Evolutionary conservation across 2,329 filamentous ascomycete species (phyloP), one percentile per base, ranked within the genome.

Genomic region (Microsporum ferrugineum): DNA sequence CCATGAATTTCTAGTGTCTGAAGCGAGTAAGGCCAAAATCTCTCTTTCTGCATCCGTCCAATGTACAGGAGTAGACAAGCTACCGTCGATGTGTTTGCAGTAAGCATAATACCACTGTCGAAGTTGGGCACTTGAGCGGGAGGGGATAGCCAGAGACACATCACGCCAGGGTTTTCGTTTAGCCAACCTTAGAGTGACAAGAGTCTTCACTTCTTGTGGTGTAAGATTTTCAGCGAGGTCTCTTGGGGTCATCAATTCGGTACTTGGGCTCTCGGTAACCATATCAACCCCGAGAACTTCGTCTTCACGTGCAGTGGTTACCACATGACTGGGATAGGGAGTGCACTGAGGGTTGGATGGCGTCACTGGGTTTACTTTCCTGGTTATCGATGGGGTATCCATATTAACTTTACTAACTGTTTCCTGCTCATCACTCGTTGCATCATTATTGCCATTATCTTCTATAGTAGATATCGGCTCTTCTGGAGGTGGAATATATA

Each of bases 81-180:
- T 34, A 6, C 10, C 12, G 14, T 38, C 60, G 38, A 43, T 51
- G 8, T 43, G 41, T 12, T 36, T 47, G 34, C 58, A 63, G 27
- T 57, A 47, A 12, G 56, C 59, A 57, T 60, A 64, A 45, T 65
- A 65, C 64, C 62, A 65, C 23, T 63, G 58, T 27, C 61, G 62
- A 17, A 65, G 8, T 31, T 63, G 61, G 27, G 39, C 45, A 5
- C 36, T 12, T 12, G 56, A 57, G n/a, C 60, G 55, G 6, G 41
- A 39, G 5, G 64, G 64, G 23, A 65, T 57, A 12, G 59, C 34
- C 27, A 47, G 36, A 8, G 59, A 58, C 7, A 65, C 58, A 10
- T 64, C 57, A 10, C 60, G 60, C 62, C 62, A 65, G 27, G 62
- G 39, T 49, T 51, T 60, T 29, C 59, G 62, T 53, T 61, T 45